Evolutionary conservation across 768 basidiomycete genomes (phyloP).

Genomic region (Guyanaporus albipodus): DNA sequence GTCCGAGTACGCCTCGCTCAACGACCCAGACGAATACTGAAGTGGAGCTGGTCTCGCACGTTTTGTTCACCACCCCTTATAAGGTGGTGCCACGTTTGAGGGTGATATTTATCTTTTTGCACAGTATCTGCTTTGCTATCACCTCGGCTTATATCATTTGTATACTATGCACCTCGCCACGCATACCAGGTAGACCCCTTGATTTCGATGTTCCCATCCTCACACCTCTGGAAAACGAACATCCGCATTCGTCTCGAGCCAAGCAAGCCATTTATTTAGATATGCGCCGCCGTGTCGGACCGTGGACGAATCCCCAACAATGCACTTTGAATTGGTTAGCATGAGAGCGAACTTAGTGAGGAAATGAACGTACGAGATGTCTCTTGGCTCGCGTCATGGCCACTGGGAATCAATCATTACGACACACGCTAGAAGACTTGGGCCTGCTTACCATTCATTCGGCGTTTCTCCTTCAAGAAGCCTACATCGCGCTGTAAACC

Average conservation of each 20-base stretch:
- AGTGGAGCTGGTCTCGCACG: slow-evolving; percentile 4
- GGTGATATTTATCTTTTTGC: slow-evolving; percentile 12
- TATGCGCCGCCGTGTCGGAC: slow-evolving; percentile 80
- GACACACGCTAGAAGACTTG: background rate
- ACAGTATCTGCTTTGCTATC: background rate
- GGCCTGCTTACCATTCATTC: slow-evolving; percentile 83
- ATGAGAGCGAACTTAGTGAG: background rate
- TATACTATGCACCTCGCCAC: slow-evolving; percentile 3
- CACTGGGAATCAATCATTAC: slow-evolving; percentile 39
- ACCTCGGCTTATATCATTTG: slow-evolving; percentile 2
- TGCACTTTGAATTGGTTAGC: slow-evolving; percentile 49
- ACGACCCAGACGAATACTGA: slow-evolving; percentile 68
- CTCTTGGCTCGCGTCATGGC: slow-evolving; percentile 91
- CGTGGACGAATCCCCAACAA: slow-evolving; percentile 93
- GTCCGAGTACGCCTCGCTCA: slow-evolving; percentile 74
- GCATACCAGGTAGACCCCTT: no score
- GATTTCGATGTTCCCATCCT: no score
- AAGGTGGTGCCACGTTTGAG: background rate
- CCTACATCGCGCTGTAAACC: slow-evolving; percentile 77
- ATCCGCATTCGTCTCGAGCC: slow-evolving; percentile 89
- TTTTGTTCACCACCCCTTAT: background rate
- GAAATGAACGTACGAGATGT: slow-evolving; percentile 60
- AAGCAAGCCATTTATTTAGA: slow-evolving; percentile 85
- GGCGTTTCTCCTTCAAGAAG: slow-evolving; percentile 87
- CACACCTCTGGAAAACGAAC: slow-evolving; percentile 75